Base-by-base conservation (phyloP, 257 asterid genomes). In the Thymus quinquecostatus region DNA sequence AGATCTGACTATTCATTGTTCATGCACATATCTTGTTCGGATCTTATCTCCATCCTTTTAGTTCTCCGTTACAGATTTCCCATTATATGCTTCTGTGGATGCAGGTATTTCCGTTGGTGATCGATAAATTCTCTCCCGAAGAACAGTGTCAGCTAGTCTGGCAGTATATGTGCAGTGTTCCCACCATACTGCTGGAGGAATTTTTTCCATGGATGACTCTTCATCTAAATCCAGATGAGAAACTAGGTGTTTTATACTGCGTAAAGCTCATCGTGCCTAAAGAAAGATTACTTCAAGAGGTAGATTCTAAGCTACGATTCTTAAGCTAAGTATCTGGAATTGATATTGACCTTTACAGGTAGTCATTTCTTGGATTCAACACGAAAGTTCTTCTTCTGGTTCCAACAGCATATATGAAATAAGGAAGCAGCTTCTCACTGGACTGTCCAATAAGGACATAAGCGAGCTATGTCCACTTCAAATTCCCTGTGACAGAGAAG, bases 161-260 rank as follows among this genome's bases (percentile, higher is more conserved):
- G 96, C 95, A 76, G 86, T 90, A 84, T 45, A 85, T 92, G 68
- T 90, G 98, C 81, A 84, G 87, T 67, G 85, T 92, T 77, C 98
- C 97, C 66, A 54, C 83, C 71, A 74, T 82, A 44, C 77, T 92
- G 50, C 82, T 90, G 68, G 90, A 92, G 82, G 98, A 90, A 21
- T 84, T 90, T 78, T 77, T 92, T 48, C 88, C 87, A 38, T 90
- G 97, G 97, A 80, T 83, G 86, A 79, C 83, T 49, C 76, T 76
- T 66, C 69, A 75, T 69, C 88, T 90, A 60, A 80, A 88, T 60
- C 65, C 87, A 29, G 83, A 88, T 12, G 90, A 87, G 76, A 80
- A 71, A 78, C 48, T 71, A 50, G 96, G 86, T 60, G 75, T 88
- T 61, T 44, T 82, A 44, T 70, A 77, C 65, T 87, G 94, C 84